Evolutionary conservation across 1,139 yeast genomes (phyloP).

Genomic region (Taphrina sp.): DNA sequence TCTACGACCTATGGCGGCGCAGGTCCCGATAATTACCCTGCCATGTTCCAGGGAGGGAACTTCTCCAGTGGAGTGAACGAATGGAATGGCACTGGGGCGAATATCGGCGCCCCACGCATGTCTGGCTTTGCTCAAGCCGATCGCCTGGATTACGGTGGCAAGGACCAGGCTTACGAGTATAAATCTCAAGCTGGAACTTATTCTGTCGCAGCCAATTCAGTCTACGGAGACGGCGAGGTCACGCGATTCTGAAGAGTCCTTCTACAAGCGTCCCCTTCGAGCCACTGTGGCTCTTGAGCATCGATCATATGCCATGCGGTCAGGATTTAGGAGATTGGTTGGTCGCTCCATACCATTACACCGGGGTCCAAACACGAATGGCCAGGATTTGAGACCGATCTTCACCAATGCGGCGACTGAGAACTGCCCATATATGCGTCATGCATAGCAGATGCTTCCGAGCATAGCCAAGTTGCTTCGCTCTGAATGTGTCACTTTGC

Average conservation of each 20-base stretch:
- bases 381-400: too few relatives aligned
- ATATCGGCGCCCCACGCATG: not conserved
- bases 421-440: too few relatives aligned
- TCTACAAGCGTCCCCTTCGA: too few relatives aligned
- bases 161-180: constrained; percentile 3
- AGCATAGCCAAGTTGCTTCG: too few relatives aligned
- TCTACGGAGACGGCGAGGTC: constrained; percentile 9
- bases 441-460: too few relatives aligned
- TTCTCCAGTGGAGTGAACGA: constrained; percentile 2
- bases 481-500: too few relatives aligned
- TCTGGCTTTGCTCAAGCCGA: constrained; percentile 7
- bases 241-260: not conserved
- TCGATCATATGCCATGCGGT: too few relatives aligned
- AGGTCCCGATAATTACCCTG: constrained; percentile 28
- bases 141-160: constrained; percentile 6
- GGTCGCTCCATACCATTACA: too few relatives aligned
- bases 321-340: too few relatives aligned
- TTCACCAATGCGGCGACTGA: too few relatives aligned
- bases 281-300: too few relatives aligned
- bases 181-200: constrained; percentile 28
- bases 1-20: constrained; percentile 26
- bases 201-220: constrained; percentile 15
- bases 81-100: not conserved
- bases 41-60: constrained; percentile 36
- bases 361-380: too few relatives aligned